phyloP scores from a whole-genome alignment of 768 basidiomycete genomes.

The Hebeloma cylindrosporum region DNA sequence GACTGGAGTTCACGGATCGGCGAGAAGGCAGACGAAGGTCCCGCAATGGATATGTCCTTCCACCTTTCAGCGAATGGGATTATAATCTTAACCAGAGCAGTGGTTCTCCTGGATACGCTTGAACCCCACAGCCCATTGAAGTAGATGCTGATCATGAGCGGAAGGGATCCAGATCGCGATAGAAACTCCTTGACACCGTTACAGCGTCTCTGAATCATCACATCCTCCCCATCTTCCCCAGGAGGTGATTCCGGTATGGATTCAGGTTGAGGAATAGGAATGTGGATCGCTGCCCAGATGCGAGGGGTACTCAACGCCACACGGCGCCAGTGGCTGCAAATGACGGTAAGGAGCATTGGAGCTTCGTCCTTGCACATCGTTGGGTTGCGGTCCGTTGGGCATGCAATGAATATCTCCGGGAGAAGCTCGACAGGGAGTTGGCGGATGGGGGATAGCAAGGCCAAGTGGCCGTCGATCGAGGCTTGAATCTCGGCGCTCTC shows the following conservation, averaged over 20 bases:
- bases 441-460: not conserved
- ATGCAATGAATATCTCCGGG: not conserved
- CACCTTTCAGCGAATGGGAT: not conserved
- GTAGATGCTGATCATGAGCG: too few relatives aligned
- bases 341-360: not conserved
- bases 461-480: not conserved
- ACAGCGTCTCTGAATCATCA: not conserved
- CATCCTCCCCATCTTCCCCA: not conserved
- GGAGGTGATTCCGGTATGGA: not conserved
- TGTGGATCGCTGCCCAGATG: constrained; percentile 1
- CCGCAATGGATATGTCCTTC: too few relatives aligned
- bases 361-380: not conserved
- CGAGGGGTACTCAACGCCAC: not conserved
- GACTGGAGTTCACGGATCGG: too few relatives aligned
- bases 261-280: not conserved
- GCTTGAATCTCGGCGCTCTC: not conserved
- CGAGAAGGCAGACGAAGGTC: too few relatives aligned
- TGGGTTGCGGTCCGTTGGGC: not conserved
- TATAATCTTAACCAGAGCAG: not conserved
- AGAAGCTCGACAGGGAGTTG: constrained; percentile 3
- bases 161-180: not conserved
- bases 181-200: not conserved
- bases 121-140: too few relatives aligned
- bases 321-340: constrained; percentile 4
- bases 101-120: not conserved